A percentile compares a stretch with the other conserved stretches of the same genome.
phyloP scores from a whole-genome alignment of 2,329 filamentous ascomycete genomes.

The Sporothrix brunneoviolacea region DNA sequence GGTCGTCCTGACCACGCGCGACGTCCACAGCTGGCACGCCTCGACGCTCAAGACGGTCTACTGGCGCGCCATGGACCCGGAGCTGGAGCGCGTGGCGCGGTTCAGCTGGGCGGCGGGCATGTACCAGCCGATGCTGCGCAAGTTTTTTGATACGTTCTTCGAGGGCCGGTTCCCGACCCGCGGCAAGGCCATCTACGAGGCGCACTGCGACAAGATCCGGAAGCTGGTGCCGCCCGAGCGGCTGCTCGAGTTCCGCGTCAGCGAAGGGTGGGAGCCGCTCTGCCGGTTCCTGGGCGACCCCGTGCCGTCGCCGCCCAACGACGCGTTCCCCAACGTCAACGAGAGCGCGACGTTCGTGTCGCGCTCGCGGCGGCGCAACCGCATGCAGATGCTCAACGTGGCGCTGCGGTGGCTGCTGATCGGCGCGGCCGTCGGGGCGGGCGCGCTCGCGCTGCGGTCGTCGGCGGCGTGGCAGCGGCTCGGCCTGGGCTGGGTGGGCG shows the following conservation, averaged over 20 bases:
- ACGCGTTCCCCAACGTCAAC: slow-evolving; percentile 31
- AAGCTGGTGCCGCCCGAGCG: slow-evolving; percentile 28
- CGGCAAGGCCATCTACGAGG: slow-evolving; percentile 11
- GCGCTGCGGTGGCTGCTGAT: slow-evolving; percentile 18
- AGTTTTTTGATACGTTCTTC: slow-evolving; percentile 14
- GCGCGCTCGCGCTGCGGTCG: neutral
- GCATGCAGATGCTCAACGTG: slow-evolving; percentile 21
- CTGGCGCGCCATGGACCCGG: slow-evolving; percentile 12
- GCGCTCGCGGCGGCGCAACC: slow-evolving; percentile 20
- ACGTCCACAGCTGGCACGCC: slow-evolving; percentile 34
- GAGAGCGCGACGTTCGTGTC: slow-evolving; percentile 20
- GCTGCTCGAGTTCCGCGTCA: slow-evolving; percentile 31
- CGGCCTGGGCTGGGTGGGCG: neutral
- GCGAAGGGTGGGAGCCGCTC: slow-evolving; percentile 36
- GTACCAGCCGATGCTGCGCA: slow-evolving; percentile 16
- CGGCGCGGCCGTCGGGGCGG: slow-evolving; percentile 11
- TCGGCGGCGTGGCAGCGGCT: neutral
- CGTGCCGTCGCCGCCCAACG: slow-evolving; percentile 23
- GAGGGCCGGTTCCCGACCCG: slow-evolving; percentile 11
- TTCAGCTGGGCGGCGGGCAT: slow-evolving; percentile 14
- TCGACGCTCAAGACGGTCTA: slow-evolving; percentile 21
- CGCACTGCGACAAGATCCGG: slow-evolving; percentile 21
- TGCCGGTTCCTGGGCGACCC: slow-evolving; percentile 33
- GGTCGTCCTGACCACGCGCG: slow-evolving; percentile 37
- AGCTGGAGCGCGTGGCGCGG: slow-evolving; percentile 5